Evolutionary conservation across 805 yeast species (phyloP).

Genomic region (Cyberlindnera mississippiensis): DNA sequence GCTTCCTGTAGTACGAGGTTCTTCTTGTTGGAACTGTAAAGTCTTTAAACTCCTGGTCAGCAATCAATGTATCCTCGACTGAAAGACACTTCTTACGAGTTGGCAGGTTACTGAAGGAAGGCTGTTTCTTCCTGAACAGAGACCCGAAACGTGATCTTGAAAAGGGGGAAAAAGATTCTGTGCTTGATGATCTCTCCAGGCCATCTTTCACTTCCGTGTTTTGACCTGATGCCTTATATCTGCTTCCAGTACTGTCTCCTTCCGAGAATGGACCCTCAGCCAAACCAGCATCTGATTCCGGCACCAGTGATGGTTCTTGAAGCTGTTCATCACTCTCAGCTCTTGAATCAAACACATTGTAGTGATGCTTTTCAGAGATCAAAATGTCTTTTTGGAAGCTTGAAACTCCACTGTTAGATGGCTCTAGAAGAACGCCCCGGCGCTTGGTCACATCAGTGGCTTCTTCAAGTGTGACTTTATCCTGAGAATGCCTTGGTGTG

Average conservation of each 20-base stretch:
- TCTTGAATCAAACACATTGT: neutral
- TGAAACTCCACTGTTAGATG: neutral
- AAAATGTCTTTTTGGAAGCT: neutral
- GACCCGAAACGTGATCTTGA: constrained; percentile 2
- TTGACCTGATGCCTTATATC: neutral
- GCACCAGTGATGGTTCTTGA: too few relatives aligned
- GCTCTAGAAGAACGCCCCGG: neutral
- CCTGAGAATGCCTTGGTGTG: neutral
- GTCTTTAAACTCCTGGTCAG: constrained; percentile 24
- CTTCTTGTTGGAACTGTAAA: constrained; percentile 10
- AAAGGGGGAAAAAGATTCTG: neutral
- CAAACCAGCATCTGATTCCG: too few relatives aligned
- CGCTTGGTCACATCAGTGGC: constrained; percentile 5
- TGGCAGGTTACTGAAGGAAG: constrained; percentile 8
- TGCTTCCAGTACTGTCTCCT: too few relatives aligned
- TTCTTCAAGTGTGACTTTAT: constrained; percentile 2
- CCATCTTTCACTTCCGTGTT: neutral
- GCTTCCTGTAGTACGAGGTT: constrained; percentile 6
- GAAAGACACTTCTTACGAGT: constrained; percentile 19
- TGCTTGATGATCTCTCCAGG: neutral
- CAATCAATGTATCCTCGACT: constrained; percentile 25
- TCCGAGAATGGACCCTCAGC: too few relatives aligned
- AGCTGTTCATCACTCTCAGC: too few relatives aligned
- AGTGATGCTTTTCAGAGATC: neutral
- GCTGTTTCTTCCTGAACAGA: constrained; percentile 4